Conservation (phyloP, 2,329 filamentous ascomycete species). For the Pseudogymnoascus sp. region DNA sequence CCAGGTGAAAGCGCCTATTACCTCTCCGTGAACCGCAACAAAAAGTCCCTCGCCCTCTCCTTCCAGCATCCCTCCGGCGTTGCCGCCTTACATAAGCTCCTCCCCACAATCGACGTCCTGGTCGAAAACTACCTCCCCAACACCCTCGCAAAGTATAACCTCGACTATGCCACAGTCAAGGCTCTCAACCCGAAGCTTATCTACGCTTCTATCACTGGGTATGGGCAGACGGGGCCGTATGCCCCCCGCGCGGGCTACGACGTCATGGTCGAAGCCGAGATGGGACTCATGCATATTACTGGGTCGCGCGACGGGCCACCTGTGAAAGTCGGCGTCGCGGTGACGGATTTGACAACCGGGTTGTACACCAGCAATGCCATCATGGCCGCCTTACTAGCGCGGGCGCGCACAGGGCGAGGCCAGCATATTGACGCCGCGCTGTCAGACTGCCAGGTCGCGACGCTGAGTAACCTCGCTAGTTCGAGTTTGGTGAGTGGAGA, state of each 20-base stretch:
- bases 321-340: constrained; percentile 94
- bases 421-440: constrained; percentile 89
- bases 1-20: constrained; percentile 95
- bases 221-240: constrained; percentile 92
- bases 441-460: constrained; percentile 92
- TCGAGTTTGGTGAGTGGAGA: constrained; percentile 83
- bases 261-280: constrained; percentile 98
- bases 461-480: constrained; percentile 89
- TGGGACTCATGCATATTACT: constrained; percentile 98
- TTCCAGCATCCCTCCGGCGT: constrained; percentile 82
- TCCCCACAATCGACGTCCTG: constrained; percentile 77
- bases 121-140: constrained; percentile 97
- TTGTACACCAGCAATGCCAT: constrained; percentile 93
- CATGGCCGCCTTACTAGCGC: constrained; percentile 81
- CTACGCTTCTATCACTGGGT: constrained; percentile 94
- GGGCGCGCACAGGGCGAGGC: constrained; percentile 66
- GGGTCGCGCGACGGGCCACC: constrained; percentile 80
- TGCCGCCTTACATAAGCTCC: constrained; percentile 78
- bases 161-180: constrained; percentile 78
- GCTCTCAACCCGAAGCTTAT: constrained; percentile 80
- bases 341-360: constrained; percentile 91
- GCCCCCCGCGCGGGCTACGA: constrained; percentile 86
- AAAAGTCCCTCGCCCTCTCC: constrained; percentile 85
- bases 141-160: constrained; percentile 77
- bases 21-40: constrained; percentile 91